phyloP scores from a whole-genome alignment of 306 rosid genomes.

The Begonia loranthoides region DNA sequence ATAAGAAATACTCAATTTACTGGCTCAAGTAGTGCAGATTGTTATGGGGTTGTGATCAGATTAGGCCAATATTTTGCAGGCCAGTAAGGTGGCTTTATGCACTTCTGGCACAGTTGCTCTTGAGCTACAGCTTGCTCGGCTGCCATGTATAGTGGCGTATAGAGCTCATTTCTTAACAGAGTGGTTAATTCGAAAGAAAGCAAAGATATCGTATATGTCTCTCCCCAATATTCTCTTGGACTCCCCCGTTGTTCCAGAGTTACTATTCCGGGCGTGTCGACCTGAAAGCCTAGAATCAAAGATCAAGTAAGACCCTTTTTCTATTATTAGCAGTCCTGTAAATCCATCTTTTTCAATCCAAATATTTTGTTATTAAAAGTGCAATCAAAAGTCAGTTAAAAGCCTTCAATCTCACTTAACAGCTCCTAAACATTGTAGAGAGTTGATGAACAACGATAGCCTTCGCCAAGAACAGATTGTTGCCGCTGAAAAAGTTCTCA shows the following conservation, averaged over 20 bases:
- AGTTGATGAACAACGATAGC: constrained; percentile 27
- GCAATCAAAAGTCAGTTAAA: background rate
- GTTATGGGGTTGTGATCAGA: background rate
- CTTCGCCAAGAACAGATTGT: constrained; percentile 43
- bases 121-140: constrained; percentile 76
- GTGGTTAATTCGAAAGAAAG: constrained; percentile 48
- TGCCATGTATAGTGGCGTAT: constrained; percentile 75
- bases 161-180: constrained; percentile 82
- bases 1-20: no score
- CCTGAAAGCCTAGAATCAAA: constrained; percentile 37
- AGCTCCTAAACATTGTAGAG: constrained; percentile 24
- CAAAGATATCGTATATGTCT: constrained; percentile 59
- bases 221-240: constrained; percentile 79
- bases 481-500: constrained; percentile 46
- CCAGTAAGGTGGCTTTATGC: constrained; percentile 74
- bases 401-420: background rate
- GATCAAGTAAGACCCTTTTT: constrained; percentile 28
- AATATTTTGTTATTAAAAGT: background rate
- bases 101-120: constrained; percentile 80
- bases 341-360: background rate
- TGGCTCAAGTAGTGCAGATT: no score
- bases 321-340: background rate
- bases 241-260: constrained; percentile 67
- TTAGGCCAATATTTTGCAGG: constrained; percentile 30
- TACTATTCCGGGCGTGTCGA: constrained; percentile 54